Base-by-base conservation (phyloP, 345 rosid genomes). In the Citropsis articulata region DNA sequence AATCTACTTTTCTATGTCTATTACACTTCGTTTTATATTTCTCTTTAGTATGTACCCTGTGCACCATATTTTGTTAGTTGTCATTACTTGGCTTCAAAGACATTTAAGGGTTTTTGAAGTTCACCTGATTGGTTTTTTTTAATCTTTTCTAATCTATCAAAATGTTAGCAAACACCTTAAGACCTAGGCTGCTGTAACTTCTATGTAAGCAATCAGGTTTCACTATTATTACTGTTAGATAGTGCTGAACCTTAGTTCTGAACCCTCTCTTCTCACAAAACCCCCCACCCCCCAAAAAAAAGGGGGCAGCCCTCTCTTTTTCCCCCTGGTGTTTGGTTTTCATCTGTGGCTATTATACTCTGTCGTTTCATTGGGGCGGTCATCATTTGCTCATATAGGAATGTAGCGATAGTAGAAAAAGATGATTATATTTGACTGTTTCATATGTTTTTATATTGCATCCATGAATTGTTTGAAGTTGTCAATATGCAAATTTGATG, bases 21-120 rank as follows among this genome's bases (percentile, higher is more conserved):
- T 68, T 73, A 40, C 57, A 28, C 38, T 36, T 78, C 40, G n/a
- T 68, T 66, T 31, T 65, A 61, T 81, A 16, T 56, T 45, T 25
- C 48, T 53, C 28, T 69, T 28, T 14, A 4, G 61, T 70, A 35
- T 53, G 2, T 50, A 25, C 2, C 24, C 22, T 55, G 36, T 6
- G 30, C 59, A 22, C 18, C 18, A 7, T 48, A 38, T 22, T 67
- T 40, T 67, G 70, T 40, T 3, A 9, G 53, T 38, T 22, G 71
- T 13, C 69, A 65, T 38, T 67, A 67, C 30, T 28, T 42, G 22
- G 72, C 72, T 69, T 6, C 16, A 6, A 69, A 69, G 30, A 69
- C 33, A 69, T 70, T 40, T 2, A 13, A 45, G 12, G 57, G 22
- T 18, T 50, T 27, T 48, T 50, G 25, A 45, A 45, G 60, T 69